Conservation (phyloP, 176 grass and related monocot genomes). For the Raddia guianensis region DNA sequence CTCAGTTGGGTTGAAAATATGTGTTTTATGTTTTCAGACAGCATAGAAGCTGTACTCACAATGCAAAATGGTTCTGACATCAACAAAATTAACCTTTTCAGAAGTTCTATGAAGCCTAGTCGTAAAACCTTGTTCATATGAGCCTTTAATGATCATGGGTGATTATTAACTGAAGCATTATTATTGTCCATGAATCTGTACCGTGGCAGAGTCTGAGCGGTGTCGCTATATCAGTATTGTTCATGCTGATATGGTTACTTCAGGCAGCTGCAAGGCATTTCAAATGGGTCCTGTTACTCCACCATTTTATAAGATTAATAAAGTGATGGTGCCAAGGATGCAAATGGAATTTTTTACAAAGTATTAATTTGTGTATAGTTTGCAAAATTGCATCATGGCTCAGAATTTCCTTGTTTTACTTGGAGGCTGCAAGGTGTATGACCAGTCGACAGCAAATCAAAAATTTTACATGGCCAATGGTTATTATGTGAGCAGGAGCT, state of each 20-base stretch:
- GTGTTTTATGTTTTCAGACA: too few relatives aligned
- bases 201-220: background rate
- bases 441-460: background rate
- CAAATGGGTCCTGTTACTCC: background rate
- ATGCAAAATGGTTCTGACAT: background rate
- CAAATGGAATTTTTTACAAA: background rate
- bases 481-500: background rate
- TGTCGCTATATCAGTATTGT: too few relatives aligned
- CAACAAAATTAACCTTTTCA: background rate
- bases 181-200: background rate
- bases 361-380: background rate
- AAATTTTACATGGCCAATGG: background rate
- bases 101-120: background rate
- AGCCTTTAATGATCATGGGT: background rate
- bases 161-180: background rate
- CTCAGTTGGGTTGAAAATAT: too few relatives aligned
- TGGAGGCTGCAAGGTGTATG: background rate
- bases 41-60: background rate
- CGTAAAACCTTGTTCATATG: background rate
- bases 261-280: background rate
- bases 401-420: background rate
- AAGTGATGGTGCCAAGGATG: background rate
- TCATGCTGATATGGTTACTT: background rate
- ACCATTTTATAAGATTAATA: background rate
- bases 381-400: background rate